phyloP scores from a whole-genome alignment of 306 rosid genomes.

The Citrullus mucosospermus region DNA sequence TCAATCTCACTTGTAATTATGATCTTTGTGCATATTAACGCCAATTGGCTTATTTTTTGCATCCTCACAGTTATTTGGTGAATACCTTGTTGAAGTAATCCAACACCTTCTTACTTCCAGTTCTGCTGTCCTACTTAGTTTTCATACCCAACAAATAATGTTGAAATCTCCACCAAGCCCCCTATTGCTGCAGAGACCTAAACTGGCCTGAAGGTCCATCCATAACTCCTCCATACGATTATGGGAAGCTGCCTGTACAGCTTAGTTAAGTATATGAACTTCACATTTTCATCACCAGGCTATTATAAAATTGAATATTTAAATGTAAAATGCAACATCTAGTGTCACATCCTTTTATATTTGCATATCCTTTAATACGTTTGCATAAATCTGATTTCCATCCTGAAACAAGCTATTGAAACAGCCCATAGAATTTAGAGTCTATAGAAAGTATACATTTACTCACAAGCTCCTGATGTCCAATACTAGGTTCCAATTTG shows the following conservation, averaged over 20 bases:
- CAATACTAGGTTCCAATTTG: constrained; percentile 69
- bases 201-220: not conserved
- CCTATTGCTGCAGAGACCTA: not conserved
- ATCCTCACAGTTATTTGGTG: not conserved
- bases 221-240: not conserved
- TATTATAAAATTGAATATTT: not conserved
- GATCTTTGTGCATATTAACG: too few relatives aligned
- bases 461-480: constrained; percentile 89
- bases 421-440: not conserved
- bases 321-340: not conserved
- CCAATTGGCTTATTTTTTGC: not conserved
- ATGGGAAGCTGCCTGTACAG: not conserved
- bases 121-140: not conserved
- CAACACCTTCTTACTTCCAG: not conserved
- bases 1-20: too few relatives aligned
- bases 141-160: not conserved
- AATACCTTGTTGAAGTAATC: too few relatives aligned
- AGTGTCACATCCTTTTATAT: not conserved
- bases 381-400: not conserved
- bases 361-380: not conserved
- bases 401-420: not conserved
- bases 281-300: not conserved
- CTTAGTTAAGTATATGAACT: not conserved
- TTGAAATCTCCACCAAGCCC: not conserved
- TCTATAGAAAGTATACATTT: not conserved